These are phyloP conservation scores for Paracoccidioides lutzii DNA, from an alignment of 2,329 filamentous ascomycete genomes.

Conservation along the genomic window DNA sequence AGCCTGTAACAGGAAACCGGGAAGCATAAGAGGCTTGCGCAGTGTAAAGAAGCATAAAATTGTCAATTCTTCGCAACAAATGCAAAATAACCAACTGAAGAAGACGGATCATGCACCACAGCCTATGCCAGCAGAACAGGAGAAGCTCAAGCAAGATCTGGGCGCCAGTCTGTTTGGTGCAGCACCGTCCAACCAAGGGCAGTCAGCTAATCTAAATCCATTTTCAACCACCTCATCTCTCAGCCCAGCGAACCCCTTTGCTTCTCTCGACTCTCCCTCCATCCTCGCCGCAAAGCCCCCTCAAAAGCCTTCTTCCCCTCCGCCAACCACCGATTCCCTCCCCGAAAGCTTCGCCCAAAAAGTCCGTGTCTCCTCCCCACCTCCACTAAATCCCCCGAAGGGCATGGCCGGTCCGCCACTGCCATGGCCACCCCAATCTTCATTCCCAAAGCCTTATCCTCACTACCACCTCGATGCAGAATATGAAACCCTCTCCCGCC, in stretches of 20 bases:
- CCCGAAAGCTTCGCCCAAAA: slow-evolving; percentile 67
- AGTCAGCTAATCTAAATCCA: slow-evolving; percentile 37
- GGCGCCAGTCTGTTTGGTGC: slow-evolving; percentile 52
- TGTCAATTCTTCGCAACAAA: slow-evolving; percentile 16
- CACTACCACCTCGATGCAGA: slow-evolving; percentile 77
- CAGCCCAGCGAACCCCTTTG: slow-evolving; percentile 46
- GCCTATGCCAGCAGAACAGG: slow-evolving; percentile 5
- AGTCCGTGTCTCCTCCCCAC: slow-evolving; percentile 37
- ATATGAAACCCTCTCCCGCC: slow-evolving; percentile 65
- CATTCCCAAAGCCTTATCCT: slow-evolving; percentile 60
- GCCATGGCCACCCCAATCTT: slow-evolving; percentile 59
- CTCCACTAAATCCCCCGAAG: slow-evolving; percentile 19
- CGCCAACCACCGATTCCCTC: slow-evolving; percentile 37
- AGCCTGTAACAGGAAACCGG: slow-evolving; percentile 66
- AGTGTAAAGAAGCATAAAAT: slow-evolving; percentile 44
- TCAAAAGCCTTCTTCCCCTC: slow-evolving; percentile 18
- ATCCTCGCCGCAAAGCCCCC: slow-evolving; percentile 33
- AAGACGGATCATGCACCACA: slow-evolving; percentile 12
- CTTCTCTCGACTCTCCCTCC: slow-evolving; percentile 32
- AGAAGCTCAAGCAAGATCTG: slow-evolving; percentile 26
- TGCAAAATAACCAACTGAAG: slow-evolving; percentile 11
- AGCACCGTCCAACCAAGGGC: slow-evolving; percentile 24
- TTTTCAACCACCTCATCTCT: slow-evolving; percentile 36
- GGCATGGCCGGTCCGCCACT: slow-evolving; percentile 32
- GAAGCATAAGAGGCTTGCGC: slow-evolving; percentile 64